Evolutionary conservation across 148 eudicot genomes (phyloP).

Genomic region (Oxyria digyna): DNA sequence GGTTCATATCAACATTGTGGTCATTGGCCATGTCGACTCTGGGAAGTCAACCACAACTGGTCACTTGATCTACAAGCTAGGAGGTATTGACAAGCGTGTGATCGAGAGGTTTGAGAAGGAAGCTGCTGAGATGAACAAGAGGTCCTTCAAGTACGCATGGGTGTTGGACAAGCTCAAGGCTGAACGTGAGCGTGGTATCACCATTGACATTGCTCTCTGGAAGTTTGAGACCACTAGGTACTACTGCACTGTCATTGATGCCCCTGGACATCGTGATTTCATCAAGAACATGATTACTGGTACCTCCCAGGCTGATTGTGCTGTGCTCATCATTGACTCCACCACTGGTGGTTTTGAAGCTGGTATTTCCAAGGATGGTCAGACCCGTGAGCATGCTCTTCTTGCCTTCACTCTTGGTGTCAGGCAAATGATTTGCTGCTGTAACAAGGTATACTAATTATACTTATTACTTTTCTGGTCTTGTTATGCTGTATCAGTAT

Average conservation of each 20-base stretch:
- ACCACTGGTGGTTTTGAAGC: conserved; percentile 44
- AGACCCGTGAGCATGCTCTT: conserved; percentile 41
- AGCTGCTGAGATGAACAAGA: conserved; percentile 42
- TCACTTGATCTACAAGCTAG: conserved; percentile 39
- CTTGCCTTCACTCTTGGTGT: conserved; percentile 37
- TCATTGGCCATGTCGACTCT: conserved; percentile 19
- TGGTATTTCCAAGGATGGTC: conserved; percentile 40
- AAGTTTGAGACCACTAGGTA: conserved; percentile 37
- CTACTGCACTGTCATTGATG: conserved; percentile 41
- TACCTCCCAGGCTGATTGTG: conserved; percentile 38
- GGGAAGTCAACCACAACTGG: conserved; percentile 32
- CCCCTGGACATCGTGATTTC: conserved; percentile 37
- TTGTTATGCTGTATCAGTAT: too few relatives aligned
- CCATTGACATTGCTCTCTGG: conserved; percentile 36
- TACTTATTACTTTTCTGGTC: too few relatives aligned
- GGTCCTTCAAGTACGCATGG: conserved; percentile 42
- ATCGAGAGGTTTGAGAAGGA: conserved; percentile 40
- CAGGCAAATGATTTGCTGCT: conserved; percentile 35
- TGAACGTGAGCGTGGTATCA: conserved; percentile 39
- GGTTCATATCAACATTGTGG: conserved; percentile 16
- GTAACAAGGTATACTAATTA: conserved; percentile 34
- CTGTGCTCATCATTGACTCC: conserved; percentile 35
- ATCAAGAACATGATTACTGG: conserved; percentile 45
- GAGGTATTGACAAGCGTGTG: conserved; percentile 45
- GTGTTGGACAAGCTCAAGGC: conserved; percentile 41